Base-by-base conservation (phyloP, 2,329 filamentous ascomycete genomes). In the Aspergillus glaucus region DNA sequence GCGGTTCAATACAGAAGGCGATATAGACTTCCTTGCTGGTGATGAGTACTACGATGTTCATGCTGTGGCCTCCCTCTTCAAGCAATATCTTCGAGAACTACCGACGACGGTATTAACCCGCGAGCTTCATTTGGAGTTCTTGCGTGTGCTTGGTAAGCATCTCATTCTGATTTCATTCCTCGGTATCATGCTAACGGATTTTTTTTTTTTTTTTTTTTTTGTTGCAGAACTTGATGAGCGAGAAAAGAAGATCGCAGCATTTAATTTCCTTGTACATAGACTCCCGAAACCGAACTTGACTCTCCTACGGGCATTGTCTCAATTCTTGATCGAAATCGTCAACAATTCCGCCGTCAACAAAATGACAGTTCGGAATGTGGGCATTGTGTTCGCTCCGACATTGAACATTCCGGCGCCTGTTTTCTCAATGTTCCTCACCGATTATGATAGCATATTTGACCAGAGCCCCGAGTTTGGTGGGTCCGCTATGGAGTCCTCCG, bases 301-400 rank as follows among this genome's bases (percentile, higher is more conserved):
- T 2, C 75, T 98, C 40, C 77, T 98, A 36, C 85, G 86, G 60
- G 90, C 94, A 54, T 75, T 98, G 48, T 88, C 92, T 43, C 82
- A 87, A 3, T 96, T 95, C 71, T 72, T 98, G 59, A 88, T 95
- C 63, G 86, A 87, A 62, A 92, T 98, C 60, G 89, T 96, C 63
- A 90, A 93, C 68, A 90, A 96, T 59, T 78, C 89, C 6, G 85
- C 88, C 59, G 76, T 86, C 53, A 98, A 98, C 75, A 97, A 96
- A 77, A 98, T 98, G 93, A 96, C 88, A 9, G 88, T 96, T 46
- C 85, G 92, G 56, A 98, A 98, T 63, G 88, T 98, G 47, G 92
- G 93, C 55, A 97, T 98, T 59, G 92, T 98, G 49, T 98, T 98
- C 68, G 95, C 93, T 14, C 93, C 93, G 0, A 97, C 93, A 0